Evolutionary conservation across 2,329 filamentous ascomycete species (phyloP), one percentile per base, ranked within the genome.

Genomic region (Septoria petroselini): DNA sequence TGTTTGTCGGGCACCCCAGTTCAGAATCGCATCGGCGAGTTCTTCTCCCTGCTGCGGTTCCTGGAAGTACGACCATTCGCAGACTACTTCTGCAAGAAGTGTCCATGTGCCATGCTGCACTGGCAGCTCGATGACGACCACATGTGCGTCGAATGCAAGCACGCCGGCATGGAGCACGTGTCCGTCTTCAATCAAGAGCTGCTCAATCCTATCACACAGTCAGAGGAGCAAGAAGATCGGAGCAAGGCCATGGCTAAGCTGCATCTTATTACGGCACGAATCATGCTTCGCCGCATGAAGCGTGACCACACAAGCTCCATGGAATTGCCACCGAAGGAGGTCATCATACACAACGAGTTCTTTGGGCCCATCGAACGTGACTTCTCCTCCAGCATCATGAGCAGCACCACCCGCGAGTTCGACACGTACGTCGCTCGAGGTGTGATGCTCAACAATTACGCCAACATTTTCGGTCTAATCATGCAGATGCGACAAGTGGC

Each of bases 401-500:
- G 84, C 12, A 95, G 88, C 65, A 86, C 88, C 6, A 81, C 85
- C 51, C 85, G 93, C 54, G 84, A 90, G 62, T 98, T 97, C 59
- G 88, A 97, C 65, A 97, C 91, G 0, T 98, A 97, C 59, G 93
- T 97, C 30, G 86, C 89, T 14, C 88, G 90, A 57, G 91, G 90
- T 73, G 91, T 97, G 15, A 82, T 98, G 70, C 79, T 98, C 43
- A 77, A 97, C 76, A 95, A 96, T 67, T 97, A 97, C 61, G 93
- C 93, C 73, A 98, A 98, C 68, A 97, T 98, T 58, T 98, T 98
- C 63, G 91, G 91, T 65, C 79, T 98, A 48, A 96, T 98, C 65
- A 97, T 97, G 89, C 91, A 95, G 70, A 97, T 98, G 91, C 86
- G 93, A 48, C 93, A 98, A 72, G 88, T 96, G 19, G 90, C 93